phyloP scores from a whole-genome alignment of 768 basidiomycete species.

The Boletus edulis region DNA sequence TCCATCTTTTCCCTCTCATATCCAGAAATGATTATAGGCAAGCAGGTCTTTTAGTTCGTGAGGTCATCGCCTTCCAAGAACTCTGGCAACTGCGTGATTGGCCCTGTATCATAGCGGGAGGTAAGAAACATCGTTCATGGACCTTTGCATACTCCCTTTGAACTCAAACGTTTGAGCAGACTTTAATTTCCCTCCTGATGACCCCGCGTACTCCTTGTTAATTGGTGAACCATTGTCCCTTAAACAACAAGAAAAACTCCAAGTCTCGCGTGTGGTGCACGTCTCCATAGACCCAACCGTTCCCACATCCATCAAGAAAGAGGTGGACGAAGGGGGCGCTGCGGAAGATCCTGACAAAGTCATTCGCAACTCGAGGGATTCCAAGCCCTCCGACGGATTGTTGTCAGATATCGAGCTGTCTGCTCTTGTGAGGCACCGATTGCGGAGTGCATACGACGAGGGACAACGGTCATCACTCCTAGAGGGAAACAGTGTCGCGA shows the following conservation, averaged over 20 bases:
- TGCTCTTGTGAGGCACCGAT: constrained; percentile 35
- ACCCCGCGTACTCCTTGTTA: constrained; percentile 79
- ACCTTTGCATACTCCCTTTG: neutral
- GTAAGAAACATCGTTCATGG: constrained; percentile 37
- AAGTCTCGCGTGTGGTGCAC: constrained; percentile 70
- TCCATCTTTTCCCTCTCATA: neutral
- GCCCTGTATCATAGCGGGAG: constrained; percentile 85
- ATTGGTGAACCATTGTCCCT: constrained; percentile 56
- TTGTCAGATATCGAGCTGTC: constrained; percentile 57
- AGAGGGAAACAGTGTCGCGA: constrained; percentile 25
- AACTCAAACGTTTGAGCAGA: constrained; percentile 44
- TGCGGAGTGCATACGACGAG: constrained; percentile 69
- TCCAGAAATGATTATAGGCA: constrained; percentile 50
- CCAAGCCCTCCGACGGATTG: constrained; percentile 63
- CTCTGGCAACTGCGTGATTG: constrained; percentile 47
- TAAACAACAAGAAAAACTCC: constrained; percentile 51
- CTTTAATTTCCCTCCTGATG: constrained; percentile 85
- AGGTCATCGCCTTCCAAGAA: constrained; percentile 54
- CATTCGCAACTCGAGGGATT: constrained; percentile 71
- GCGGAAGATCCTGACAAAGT: constrained; percentile 57
- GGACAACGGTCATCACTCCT: constrained; percentile 34
- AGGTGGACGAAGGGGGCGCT: constrained; percentile 40
- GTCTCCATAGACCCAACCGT: constrained; percentile 64
- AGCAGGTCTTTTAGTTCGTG: constrained; percentile 67
- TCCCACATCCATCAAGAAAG: constrained; percentile 23